Base-by-base conservation (phyloP, 1,139 yeast species). In the Taphrina communis region DNA sequence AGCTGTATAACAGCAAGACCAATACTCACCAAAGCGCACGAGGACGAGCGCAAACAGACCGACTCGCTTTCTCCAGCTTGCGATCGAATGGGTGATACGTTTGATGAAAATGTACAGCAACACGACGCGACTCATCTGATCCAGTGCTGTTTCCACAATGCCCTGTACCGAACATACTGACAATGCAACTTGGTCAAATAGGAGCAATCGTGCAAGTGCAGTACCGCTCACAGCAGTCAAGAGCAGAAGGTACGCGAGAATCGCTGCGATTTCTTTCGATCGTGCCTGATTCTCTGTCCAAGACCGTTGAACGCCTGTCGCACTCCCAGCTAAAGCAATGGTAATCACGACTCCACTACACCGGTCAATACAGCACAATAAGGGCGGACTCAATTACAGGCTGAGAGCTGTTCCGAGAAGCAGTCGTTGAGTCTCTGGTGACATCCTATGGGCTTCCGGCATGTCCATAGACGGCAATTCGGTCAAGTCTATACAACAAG, bases 1-100 rank as follows among this genome's bases (percentile, higher is more conserved):
- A 50, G 14, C 36, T 11, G 12, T 35, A n/a, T 21, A 35, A n/a
- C 5, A 19, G 7, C n/a, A n/a, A 44, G 8, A 9, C 35, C n/a
- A 21, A 21, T 7, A 31, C 58, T 53, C 17, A 53, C 58, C 58
- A 35, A 53, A 53, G 11, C 58, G 41, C 14, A 36, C 8, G 41
- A 53, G 9, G 17, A 53, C 58, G 7, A 38, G 42, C 2, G 36
- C 42, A 17, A 11, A 53, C 5, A 53, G 42, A 35, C 25, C 58
- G 4, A 38, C 42, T 7, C 42, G 42, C 42, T 36, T 53, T 38
- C 42, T 31, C 42, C 58, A 36, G 42, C 35, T 31, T 17, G 35
- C 2, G 21, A 53, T 35, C 1, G 42, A 36, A n/a, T 6, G 36
- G 12, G 42, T 42, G 7, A 53, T 35, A 6, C 58, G 58, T 19